phyloP scores from a whole-genome alignment of 2,329 filamentous ascomycete genomes.

The Diaporthe velutina region DNA sequence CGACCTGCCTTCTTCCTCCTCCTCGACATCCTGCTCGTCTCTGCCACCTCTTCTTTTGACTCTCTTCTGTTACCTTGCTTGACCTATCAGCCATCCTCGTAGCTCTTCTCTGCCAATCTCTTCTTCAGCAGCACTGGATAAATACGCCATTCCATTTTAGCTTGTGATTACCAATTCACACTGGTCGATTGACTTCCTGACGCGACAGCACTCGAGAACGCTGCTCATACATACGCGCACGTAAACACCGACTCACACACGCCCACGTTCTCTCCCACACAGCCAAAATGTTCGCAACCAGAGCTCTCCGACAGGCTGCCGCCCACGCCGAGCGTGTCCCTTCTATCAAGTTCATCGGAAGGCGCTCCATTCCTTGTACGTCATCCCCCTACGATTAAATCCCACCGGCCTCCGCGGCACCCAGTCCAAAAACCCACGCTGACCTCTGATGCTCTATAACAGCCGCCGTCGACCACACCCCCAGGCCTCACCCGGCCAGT shows the following conservation, averaged over 20 bases:
- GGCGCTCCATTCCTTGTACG: conserved; percentile 70
- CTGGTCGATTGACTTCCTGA: not conserved
- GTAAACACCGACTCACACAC: no score
- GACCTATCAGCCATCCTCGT: not conserved
- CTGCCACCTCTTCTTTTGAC: not conserved
- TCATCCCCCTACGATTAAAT: conserved; percentile 26
- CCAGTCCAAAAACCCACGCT: not conserved
- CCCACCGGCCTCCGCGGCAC: not conserved
- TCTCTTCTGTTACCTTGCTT: not conserved
- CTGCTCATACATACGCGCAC: not conserved
- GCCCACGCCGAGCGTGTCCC: conserved; percentile 71
- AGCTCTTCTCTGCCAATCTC: not conserved
- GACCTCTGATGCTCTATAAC: conserved; percentile 35
- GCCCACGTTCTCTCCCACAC: not conserved
- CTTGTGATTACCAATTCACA: conserved; percentile 9
- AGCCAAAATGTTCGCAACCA: conserved; percentile 66
- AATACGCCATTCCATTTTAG: not conserved
- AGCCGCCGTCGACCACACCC: conserved; percentile 81
- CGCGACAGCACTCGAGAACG: not conserved
- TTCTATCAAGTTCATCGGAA: conserved; percentile 73
- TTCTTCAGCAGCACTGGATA: not conserved
- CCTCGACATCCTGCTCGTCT: no score
- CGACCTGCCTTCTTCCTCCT: not conserved
- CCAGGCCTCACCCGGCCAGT: conserved; percentile 79
- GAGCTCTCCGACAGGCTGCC: conserved; percentile 69